phyloP scores from a whole-genome alignment of 2,329 filamentous ascomycete species.

The Colletotrichum cereale region DNA sequence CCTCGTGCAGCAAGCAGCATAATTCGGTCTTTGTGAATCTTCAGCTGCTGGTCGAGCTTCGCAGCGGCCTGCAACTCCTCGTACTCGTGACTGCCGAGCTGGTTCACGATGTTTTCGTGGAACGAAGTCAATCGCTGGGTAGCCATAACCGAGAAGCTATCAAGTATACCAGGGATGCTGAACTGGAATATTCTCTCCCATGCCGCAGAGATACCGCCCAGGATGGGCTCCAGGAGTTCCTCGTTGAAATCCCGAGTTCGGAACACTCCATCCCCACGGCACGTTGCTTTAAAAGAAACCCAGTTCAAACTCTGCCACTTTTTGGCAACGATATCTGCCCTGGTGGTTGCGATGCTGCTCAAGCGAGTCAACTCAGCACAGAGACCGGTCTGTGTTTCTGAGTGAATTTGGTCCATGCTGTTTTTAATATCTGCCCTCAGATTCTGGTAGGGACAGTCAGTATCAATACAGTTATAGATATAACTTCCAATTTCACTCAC shows the following conservation, averaged over 20 bases:
- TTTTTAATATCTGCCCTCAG: neutral
- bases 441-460: neutral
- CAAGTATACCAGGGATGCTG: neutral
- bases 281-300: neutral
- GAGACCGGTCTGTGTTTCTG: neutral
- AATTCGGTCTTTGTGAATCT: neutral
- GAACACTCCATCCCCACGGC: neutral
- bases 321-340: neutral
- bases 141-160: neutral
- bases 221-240: neutral
- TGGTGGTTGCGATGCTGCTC: neutral
- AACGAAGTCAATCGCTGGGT: neutral
- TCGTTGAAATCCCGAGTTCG: neutral
- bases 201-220: neutral
- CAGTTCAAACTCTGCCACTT: neutral
- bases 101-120: neutral
- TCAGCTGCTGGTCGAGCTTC: neutral
- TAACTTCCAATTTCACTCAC: neutral
- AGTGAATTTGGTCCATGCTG: neutral
- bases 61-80: neutral
- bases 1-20: neutral
- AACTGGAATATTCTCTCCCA: slow-evolving; percentile 9
- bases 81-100: neutral
- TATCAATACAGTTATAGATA: fast-evolving
- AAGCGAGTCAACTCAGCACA: neutral